phyloP scores from a whole-genome alignment of 1,284 basidiomycete genomes.

The Trichosporon faecale region DNA sequence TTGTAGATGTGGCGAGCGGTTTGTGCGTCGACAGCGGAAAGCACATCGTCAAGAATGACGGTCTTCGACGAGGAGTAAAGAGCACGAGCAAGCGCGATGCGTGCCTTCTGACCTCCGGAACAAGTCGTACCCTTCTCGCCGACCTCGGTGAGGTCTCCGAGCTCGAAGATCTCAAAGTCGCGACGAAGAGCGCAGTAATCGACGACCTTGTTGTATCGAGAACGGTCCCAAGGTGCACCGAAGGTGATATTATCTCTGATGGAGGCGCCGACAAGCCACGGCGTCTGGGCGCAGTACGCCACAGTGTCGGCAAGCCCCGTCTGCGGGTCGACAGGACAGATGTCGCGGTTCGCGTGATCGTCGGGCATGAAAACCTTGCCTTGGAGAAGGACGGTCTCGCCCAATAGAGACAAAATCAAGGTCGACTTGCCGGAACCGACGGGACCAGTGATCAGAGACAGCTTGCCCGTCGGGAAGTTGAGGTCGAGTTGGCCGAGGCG shows the following conservation, averaged over 20 bases:
- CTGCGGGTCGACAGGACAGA: conserved; percentile 52
- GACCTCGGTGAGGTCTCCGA: conserved; percentile 59
- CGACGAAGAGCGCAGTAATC: conserved; percentile 57
- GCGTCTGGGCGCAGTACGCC: conserved; percentile 57
- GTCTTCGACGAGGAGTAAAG: conserved; percentile 49
- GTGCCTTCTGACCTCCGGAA: conserved; percentile 49
- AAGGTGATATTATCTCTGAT: conserved; percentile 60
- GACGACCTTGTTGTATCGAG: conserved; percentile 54
- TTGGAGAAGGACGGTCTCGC: conserved; percentile 56
- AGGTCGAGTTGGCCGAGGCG: conserved; percentile 54
- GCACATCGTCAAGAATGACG: conserved; percentile 49
- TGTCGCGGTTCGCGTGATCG: conserved; percentile 46
- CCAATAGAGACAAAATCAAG: conserved; percentile 60
- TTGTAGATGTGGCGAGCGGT: conserved; percentile 47
- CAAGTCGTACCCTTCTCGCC: conserved; percentile 60
- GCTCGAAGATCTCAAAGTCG: conserved; percentile 57
- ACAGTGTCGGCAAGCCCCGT: conserved; percentile 55
- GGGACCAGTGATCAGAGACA: conserved; percentile 52
- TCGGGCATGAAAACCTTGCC: conserved; percentile 58
- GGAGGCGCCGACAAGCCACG: conserved; percentile 59
- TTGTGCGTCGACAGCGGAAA: conserved; percentile 55
- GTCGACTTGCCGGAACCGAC: conserved; percentile 67
- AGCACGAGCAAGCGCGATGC: conserved; percentile 50
- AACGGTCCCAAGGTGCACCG: conserved; percentile 52
- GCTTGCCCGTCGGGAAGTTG: conserved; percentile 51